Percentiles rank a stretch among this genome's conserved stretches.
Evolutionary conservation across 371 early-diverging fungal genomes (phyloP).

Genomic region (Mortierella polycephala): DNA sequence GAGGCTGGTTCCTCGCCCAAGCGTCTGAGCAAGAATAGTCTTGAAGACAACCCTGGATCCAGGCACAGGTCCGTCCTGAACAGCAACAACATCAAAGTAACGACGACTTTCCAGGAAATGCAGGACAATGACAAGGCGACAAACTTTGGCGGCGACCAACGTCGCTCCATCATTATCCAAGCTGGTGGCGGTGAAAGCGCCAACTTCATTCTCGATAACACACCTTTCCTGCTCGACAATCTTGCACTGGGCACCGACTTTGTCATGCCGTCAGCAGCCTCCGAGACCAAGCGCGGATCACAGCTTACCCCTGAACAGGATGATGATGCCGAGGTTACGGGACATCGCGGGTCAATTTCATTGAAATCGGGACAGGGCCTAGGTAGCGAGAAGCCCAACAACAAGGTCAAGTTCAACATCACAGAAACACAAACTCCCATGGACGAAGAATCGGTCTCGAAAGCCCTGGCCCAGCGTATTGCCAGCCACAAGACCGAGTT

Average conservation of each 20-base stretch:
- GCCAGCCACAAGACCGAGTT: constrained; percentile 30
- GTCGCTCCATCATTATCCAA: constrained; percentile 33
- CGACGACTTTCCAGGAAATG: constrained; percentile 25
- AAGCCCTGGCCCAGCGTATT: constrained; percentile 28
- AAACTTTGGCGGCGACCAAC: constrained; percentile 15
- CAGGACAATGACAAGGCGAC: constrained; percentile 5
- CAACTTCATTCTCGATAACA: constrained; percentile 27
- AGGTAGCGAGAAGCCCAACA: constrained; percentile 10
- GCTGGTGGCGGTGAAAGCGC: constrained; percentile 51
- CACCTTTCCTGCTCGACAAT: constrained; percentile 50
- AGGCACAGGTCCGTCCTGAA: constrained; percentile 14
- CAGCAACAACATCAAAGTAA: constrained; percentile 19
- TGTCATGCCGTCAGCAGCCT: constrained; percentile 8
- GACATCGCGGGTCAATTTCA: constrained; percentile 9
- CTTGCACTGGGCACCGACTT: constrained; percentile 40
- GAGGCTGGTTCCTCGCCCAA: constrained; percentile 10
- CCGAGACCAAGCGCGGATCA: background rate
- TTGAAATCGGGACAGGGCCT: background rate
- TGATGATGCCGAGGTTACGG: background rate
- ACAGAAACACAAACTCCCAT: constrained; percentile 2
- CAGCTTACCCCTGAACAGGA: background rate
- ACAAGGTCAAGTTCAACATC: constrained; percentile 40
- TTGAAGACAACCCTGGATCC: background rate
- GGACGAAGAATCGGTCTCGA: constrained; percentile 23
- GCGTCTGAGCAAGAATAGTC: constrained; percentile 12